Base-by-base conservation (phyloP, 345 rosid species). In the Durio zibethinus region DNA sequence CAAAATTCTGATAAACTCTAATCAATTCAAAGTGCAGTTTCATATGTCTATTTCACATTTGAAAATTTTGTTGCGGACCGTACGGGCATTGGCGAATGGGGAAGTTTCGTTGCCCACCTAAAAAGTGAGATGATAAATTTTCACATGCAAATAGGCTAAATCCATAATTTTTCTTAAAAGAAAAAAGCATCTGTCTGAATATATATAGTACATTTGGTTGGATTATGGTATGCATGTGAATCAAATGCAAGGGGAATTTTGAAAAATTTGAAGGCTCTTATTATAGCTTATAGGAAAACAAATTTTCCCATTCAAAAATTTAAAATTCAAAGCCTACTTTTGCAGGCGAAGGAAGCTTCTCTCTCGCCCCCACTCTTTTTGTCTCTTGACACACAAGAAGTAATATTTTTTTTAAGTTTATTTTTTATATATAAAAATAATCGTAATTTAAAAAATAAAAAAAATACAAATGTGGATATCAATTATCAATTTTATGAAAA, bases 321-420 rank as follows among this genome's bases (percentile, higher is more conserved):
- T 66, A 40, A 38, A 69, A 25, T 72, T 52, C 31, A 72, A 72
- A 52, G 31, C 20, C 75, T 72, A n/a, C 47, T 72, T 72, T 72
- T 33, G 75, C 62, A 33, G 12, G 75, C 31, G 11, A 21, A 57
- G 60, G 62, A 57, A 57, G 62, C 62, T 72, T 52, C 75, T 52
- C 40, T 33, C 40, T 62, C 11, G 23, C 21, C 67, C 40, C 42
- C 21, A 31, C 67, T 31, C 20, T 23, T 56, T 45, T 57, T 54
- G 60, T 68, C 73, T 68, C 25, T 7, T 23, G 27, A 25, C 33
- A 11, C 7, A 27, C 15, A 57, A 48, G 27, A 12, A 42, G 11
- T 16, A 0, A 48, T 9, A 9, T 31, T 70, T 43, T 70, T 48
- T 59, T 70, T 59, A 2, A 40, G 33, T 21, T 66, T n/a, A n/a